A percentile compares a stretch with the other conserved stretches of the same genome.
Conservation (phyloP, 1,139 yeast genomes). For the Spencermartinsiella ligniputridi region DNA sequence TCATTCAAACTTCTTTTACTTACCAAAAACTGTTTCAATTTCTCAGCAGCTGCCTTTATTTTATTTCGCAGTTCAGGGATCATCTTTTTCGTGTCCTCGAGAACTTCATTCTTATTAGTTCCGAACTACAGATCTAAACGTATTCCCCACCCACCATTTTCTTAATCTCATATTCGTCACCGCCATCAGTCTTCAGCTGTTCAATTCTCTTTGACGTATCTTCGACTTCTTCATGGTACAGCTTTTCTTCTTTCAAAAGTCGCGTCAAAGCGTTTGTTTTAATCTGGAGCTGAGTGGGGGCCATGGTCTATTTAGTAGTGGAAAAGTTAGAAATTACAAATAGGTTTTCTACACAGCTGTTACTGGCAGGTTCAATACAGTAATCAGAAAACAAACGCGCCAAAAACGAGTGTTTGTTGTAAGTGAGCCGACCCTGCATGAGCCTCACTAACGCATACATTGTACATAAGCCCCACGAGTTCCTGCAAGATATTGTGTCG, state of each 20-base stretch:
- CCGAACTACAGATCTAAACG: slow-evolving; percentile 15
- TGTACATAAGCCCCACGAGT: no score
- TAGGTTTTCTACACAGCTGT: not conserved
- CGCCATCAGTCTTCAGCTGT: slow-evolving; percentile 37
- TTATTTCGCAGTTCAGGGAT: slow-evolving; percentile 57
- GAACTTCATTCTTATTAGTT: slow-evolving; percentile 45
- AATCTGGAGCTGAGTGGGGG: slow-evolving; percentile 73
- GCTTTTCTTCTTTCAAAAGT: slow-evolving; percentile 63
- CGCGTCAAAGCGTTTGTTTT: slow-evolving; percentile 71
- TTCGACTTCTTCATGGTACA: slow-evolving; percentile 59
- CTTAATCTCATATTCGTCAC: slow-evolving; percentile 69
- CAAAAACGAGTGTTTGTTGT: no score
- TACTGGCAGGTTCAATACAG: not conserved
- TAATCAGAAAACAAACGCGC: no score
- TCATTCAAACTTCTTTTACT: slow-evolving; percentile 10
- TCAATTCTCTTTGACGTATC: slow-evolving; percentile 54
- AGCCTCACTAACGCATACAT: no score
- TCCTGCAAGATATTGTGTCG: no score
- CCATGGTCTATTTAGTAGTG: no score
- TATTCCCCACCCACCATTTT: slow-evolving; percentile 41
- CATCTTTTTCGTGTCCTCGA: slow-evolving; percentile 65
- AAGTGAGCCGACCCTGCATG: no score
- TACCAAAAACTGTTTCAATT: slow-evolving; percentile 41
- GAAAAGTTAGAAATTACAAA: not conserved
- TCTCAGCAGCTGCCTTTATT: slow-evolving; percentile 46